Evolutionary conservation across 1,284 basidiomycete genomes (phyloP).

Genomic region (Cryptococcus hybrid): DNA sequence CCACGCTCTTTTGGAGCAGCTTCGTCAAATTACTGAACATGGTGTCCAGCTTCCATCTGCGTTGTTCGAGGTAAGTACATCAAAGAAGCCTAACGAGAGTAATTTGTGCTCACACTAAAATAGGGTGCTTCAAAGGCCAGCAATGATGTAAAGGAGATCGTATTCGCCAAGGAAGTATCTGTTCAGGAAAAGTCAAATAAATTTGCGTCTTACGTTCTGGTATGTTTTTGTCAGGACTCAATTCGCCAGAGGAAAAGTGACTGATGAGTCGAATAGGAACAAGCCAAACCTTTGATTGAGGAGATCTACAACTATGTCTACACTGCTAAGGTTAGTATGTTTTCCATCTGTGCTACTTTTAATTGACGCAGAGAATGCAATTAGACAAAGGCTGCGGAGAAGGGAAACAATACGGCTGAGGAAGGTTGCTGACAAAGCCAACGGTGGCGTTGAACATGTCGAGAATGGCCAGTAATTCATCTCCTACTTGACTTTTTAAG

Average conservation of each 20-base stretch:
- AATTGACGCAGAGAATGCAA: too few species aligned
- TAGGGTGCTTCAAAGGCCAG: constrained; percentile 42
- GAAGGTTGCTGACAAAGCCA: not conserved
- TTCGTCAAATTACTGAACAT: constrained; percentile 40
- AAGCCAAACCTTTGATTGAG: constrained; percentile 49
- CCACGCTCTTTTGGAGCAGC: constrained; percentile 42
- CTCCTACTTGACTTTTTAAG: too few species aligned
- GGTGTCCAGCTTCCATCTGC: constrained; percentile 42
- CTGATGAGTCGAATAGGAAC: constrained; percentile 27
- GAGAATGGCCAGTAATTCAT: not conserved
- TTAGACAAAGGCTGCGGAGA: constrained; percentile 21
- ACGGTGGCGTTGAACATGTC: not conserved
- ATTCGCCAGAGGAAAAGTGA: not conserved
- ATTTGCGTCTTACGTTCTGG: constrained; percentile 46
- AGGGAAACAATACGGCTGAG: not conserved
- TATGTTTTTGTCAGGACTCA: constrained; percentile 10
- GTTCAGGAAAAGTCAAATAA: constrained; percentile 49
- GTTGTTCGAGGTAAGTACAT: constrained; percentile 34
- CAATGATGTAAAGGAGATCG: constrained; percentile 43
- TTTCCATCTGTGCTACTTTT: too few species aligned
- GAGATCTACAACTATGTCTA: constrained; percentile 47
- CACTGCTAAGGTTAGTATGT: constrained; percentile 33
- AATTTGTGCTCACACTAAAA: not conserved
- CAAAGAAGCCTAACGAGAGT: not conserved
- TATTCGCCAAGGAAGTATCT: constrained; percentile 44